Conservation (phyloP, 495 filamentous ascomycete genomes). For the Penicillium macrosclerotiorum region DNA sequence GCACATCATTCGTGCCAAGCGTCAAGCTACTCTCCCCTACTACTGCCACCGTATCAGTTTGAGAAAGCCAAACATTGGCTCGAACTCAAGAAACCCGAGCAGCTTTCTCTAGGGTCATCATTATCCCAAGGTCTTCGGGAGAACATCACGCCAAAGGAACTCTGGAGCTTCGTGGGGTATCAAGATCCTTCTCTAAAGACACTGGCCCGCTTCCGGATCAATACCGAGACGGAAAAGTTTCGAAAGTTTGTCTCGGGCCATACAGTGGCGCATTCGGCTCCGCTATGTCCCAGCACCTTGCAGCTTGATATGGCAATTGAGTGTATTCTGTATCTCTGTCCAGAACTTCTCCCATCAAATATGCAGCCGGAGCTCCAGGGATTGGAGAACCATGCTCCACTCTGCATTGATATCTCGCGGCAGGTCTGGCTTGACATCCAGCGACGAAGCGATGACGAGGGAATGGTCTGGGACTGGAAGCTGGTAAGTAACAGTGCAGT, state of each 20-base stretch:
- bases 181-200: conserved; percentile 21
- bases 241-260: conserved; percentile 39
- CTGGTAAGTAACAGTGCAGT: background rate
- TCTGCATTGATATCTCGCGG: conserved; percentile 41
- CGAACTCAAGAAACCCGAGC: conserved; percentile 18
- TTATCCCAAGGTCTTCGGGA: too few species aligned
- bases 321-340: conserved; percentile 37
- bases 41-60: conserved; percentile 56
- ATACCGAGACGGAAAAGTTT: conserved; percentile 41
- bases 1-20: conserved; percentile 39
- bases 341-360: conserved; percentile 18
- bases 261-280: conserved; percentile 44
- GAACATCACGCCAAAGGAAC: background rate
- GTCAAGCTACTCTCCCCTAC: conserved; percentile 28
- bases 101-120: too few species aligned
- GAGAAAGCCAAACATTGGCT: conserved; percentile 45
- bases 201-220: conserved; percentile 44
- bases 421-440: conserved; percentile 37
- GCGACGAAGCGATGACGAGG: background rate
- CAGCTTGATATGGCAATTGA: conserved; percentile 50
- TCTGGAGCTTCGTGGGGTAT: conserved; percentile 44
- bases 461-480: background rate
- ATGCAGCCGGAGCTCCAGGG: conserved; percentile 35
- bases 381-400: conserved; percentile 42
- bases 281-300: conserved; percentile 47